A percentile compares a stretch with the other conserved stretches of the same genome.
phyloP scores from a whole-genome alignment of 1,284 basidiomycete genomes.

The Ustilago crameri region DNA sequence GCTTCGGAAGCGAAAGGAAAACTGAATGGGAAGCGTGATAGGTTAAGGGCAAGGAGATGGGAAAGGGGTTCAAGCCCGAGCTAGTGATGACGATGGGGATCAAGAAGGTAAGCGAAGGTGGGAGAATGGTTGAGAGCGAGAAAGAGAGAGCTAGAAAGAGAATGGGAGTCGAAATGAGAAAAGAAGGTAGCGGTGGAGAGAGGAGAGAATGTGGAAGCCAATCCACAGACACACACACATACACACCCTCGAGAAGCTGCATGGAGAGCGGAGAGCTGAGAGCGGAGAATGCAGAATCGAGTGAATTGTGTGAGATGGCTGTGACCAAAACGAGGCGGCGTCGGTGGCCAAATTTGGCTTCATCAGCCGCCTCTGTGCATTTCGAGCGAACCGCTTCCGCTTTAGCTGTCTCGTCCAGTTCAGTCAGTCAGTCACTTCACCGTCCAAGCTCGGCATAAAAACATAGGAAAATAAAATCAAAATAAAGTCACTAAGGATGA shows the following conservation, averaged over 20 bases:
- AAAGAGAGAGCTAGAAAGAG: neutral
- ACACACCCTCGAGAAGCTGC: neutral
- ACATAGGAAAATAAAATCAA: neutral
- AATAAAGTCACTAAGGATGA: neutral
- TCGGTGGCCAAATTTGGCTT: constrained; percentile 17
- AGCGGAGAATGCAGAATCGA: neutral
- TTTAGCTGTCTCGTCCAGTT: neutral
- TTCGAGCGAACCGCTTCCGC: constrained; percentile 1
- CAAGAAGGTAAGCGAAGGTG: constrained; percentile 2
- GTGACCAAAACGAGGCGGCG: neutral
- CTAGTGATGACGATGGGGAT: constrained; percentile 13
- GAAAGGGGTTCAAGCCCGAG: constrained; percentile 8
- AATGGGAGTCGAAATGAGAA: neutral
- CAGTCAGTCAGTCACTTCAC: neutral
- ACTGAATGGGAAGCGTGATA: neutral
- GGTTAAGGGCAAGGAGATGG: neutral
- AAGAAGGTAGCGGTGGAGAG: too few relatives aligned
- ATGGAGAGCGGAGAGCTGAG: neutral
- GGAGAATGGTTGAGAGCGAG: neutral
- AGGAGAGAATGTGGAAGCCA: too few relatives aligned
- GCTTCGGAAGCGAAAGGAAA: neutral
- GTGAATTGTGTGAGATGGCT: neutral
- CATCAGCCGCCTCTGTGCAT: constrained; percentile 13
- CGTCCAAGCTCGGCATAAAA: too few relatives aligned
- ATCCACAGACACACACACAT: too few relatives aligned